phyloP scores from a whole-genome alignment of 371 early-diverging fungal genomes.

The Rhizopus sp. region DNA sequence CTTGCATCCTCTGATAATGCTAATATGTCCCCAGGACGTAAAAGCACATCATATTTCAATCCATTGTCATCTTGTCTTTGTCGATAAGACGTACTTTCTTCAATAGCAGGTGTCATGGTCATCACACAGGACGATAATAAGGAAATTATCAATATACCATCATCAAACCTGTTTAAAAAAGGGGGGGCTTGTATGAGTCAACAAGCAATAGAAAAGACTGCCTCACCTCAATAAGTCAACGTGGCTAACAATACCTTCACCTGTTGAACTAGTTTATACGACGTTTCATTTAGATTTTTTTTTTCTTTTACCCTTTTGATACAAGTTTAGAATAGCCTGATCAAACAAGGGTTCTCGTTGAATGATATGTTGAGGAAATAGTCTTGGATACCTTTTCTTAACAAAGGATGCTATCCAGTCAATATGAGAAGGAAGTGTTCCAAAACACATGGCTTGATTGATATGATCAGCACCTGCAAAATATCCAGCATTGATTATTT shows the following conservation, averaged over 20 bases:
- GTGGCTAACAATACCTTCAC: slow-evolving; percentile 47
- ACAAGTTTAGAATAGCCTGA: slow-evolving; percentile 49
- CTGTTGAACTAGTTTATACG: slow-evolving; percentile 9
- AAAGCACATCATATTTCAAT: slow-evolving; percentile 16
- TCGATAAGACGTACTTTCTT: not conserved
- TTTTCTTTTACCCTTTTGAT: slow-evolving; percentile 39
- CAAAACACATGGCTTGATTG: slow-evolving; percentile 52
- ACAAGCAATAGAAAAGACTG: not conserved
- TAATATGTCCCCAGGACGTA: slow-evolving; percentile 45
- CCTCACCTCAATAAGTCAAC: slow-evolving; percentile 46
- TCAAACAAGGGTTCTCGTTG: slow-evolving; percentile 42
- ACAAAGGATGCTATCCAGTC: slow-evolving; percentile 22
- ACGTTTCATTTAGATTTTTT: not conserved
- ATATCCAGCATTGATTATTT: slow-evolving; percentile 24
- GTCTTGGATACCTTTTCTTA: slow-evolving; percentile 7
- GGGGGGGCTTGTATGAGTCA: not conserved
- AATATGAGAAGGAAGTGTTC: slow-evolving; percentile 30
- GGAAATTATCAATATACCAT: slow-evolving; percentile 47
- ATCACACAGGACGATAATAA: slow-evolving; percentile 49
- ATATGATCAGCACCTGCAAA: slow-evolving; percentile 17
- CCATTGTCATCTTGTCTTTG: slow-evolving; percentile 5
- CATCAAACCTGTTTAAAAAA: slow-evolving; percentile 41
- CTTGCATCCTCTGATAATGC: slow-evolving; percentile 38
- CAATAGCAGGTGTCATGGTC: slow-evolving; percentile 35
- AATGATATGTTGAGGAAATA: slow-evolving; percentile 26